Percentiles rank a stretch among this genome's conserved stretches.
phyloP scores from a whole-genome alignment of 169 alveolate species.

The Cryptosporidium sp. region DNA sequence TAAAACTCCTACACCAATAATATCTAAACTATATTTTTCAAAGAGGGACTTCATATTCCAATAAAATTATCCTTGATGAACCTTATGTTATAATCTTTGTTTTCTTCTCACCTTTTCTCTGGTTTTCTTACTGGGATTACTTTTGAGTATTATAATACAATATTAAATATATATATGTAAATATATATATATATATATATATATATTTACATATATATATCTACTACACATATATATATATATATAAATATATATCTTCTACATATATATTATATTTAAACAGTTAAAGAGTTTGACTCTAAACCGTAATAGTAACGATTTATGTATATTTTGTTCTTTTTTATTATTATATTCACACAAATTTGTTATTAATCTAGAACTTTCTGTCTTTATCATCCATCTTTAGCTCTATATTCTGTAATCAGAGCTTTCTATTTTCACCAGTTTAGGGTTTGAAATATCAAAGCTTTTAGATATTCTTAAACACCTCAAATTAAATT shows the following conservation, averaged over 20 bases:
- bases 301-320: not conserved
- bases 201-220: too few species aligned
- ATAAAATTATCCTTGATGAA: not conserved
- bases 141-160: not conserved
- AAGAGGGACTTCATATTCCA: slow-evolving; percentile 2
- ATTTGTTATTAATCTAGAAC: not conserved
- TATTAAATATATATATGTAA: not conserved
- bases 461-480: not conserved
- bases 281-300: not conserved
- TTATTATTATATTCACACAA: not conserved
- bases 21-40: slow-evolving; percentile 23
- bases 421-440: not conserved
- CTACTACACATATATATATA: too few species aligned
- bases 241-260: too few species aligned
- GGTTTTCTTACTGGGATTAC: not conserved
- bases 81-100: not conserved
- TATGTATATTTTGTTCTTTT: not conserved
- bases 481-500: too few species aligned
- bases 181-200: too few species aligned
- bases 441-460: not conserved
- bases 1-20: slow-evolving; percentile 29
- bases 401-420: not conserved
- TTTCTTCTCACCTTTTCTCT: not conserved
- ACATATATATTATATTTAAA: too few species aligned
- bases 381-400: not conserved